Base-by-base conservation (phyloP, 75 land plant species). In the Pseudotsuga menziesii region DNA sequence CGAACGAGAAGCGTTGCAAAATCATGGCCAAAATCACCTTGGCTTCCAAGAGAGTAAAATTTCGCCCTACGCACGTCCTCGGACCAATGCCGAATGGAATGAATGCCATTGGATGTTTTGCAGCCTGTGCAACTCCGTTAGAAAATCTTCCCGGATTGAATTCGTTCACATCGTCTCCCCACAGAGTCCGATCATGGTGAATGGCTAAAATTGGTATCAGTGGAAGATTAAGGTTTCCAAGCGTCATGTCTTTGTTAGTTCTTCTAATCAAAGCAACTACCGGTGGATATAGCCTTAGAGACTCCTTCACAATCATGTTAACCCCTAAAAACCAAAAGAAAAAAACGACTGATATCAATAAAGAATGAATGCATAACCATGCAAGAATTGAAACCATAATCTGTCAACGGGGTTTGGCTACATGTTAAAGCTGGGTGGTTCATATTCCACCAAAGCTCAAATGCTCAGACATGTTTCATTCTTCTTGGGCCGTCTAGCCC, bases 61-160 rank as follows among this genome's bases (percentile, higher is more conserved):
- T 85, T 66, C 83, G 80, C 32, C 92, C 92, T 58, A 90, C 77
- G 82, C 92, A 90, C 6, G 77, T 80, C 17, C 90, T 82, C 20
- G 82, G 85, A 13, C 92, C 92, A 1, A 78, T 76, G 0, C 87
- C 87, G 26, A 90, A 90, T 23, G 92, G 92, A 4, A 90, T 74
- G 81, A 87, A 90, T 22, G 83, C 83, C 58, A 64, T 19, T 14
- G 78, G 79, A 63, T 76, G 73, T 9, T 78, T 77, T 9, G 71
- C 48, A 60, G 76, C 83, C 19, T 39, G 23, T 39, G 71, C 44
- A 57, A 74, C 56, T 19, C 80, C 83, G 19, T 58, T 16, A 9
- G 76, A 52, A 36, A 81, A 84, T 12, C 86, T 57, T 57, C 32
- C 58, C 20, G 86, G 86, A 23, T 81, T 84, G 80, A 81, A 84